Evolutionary conservation across 202 grass and related monocot species (phyloP), one percentile per base, ranked within the genome.

Genomic region (Brachypodium distachyon): DNA sequence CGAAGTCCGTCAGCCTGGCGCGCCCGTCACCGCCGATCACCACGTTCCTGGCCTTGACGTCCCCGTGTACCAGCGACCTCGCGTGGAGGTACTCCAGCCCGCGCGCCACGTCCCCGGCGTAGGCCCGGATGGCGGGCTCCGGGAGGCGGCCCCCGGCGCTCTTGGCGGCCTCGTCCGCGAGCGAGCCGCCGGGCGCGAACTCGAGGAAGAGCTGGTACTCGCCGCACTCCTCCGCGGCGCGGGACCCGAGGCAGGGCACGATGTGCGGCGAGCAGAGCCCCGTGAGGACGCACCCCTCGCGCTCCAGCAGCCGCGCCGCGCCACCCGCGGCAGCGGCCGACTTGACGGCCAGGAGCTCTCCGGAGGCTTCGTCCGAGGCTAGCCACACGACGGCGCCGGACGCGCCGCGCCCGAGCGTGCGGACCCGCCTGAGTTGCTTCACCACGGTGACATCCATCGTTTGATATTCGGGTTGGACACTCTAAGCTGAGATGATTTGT

Each of bases 311-410:
- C 42, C 33, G 76, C 19, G 76, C 70, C 53, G 22, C 70, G 1
- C 18, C 56, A n/a, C n/a, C n/a, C n/a, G n/a, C n/a, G 3, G 88
- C 57, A 14, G 18, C 13, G 13, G 76, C 82, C 9, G 89, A 92
- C 64, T 96, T 96, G 32, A 96, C 87, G 18, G 93, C 93, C 5
- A 96, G 49, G 1, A 96, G 57, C 44, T 71, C 21, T 1, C 93
- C 89, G 0, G 89, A 92, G 54, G 19, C 18, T 0, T 75, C 77
- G 47, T 81, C 87, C 47, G 82, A 68, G n/a, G 89, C 87, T n/a
- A 90, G 79, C 63, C 78, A 96, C 61, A 86, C 83, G 28, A 96
- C 93, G 10, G 84, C 81, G 39, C 86, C 86, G 11, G 87, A 82
- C 28, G 89, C 88, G 53, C 93, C 93, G 48, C 84, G 86, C 7